phyloP scores from a whole-genome alignment of 1,284 basidiomycete genomes.

The Microbotryomycetes sp. region DNA sequence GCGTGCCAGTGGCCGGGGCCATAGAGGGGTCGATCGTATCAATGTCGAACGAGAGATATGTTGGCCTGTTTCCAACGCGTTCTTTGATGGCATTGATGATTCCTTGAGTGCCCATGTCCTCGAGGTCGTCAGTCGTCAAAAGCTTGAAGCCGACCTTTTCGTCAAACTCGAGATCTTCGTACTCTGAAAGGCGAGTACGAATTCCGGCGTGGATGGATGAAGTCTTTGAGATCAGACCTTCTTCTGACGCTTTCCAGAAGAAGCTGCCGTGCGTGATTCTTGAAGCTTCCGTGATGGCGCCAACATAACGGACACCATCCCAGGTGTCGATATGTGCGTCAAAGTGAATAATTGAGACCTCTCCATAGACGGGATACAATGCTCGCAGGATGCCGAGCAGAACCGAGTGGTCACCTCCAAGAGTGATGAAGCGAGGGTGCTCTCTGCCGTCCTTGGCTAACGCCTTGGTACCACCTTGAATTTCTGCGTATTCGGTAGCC shows the following conservation, averaged over 20 bases:
- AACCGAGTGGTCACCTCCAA: conserved; percentile 46
- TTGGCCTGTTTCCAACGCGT: conserved; percentile 42
- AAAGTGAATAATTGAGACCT: conserved; percentile 46
- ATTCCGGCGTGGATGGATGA: conserved; percentile 41
- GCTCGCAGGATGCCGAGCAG: conserved; percentile 44
- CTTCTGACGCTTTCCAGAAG: conserved; percentile 45
- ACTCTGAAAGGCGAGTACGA: conserved; percentile 24
- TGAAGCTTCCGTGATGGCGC: conserved; percentile 24
- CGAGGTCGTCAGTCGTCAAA: conserved; percentile 43
- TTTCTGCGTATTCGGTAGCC: conserved; percentile 6
- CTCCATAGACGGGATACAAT: conserved; percentile 42
- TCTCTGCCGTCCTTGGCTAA: conserved; percentile 18
- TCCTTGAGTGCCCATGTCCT: conserved; percentile 43
- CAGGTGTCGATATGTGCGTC: conserved; percentile 41
- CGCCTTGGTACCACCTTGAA: conserved; percentile 6
- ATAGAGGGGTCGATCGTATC: conserved; percentile 42
- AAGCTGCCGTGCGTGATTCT: conserved; percentile 42
- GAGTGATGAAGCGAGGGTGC: conserved; percentile 39
- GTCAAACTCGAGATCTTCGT: conserved; percentile 37
- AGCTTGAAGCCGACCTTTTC: conserved; percentile 43
- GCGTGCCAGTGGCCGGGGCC: conserved; percentile 45
- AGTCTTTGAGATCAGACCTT: conserved; percentile 44
- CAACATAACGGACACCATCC: conserved; percentile 12
- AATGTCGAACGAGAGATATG: conserved; percentile 36
- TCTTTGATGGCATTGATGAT: conserved; percentile 41